Base-by-base conservation (phyloP, 257 asterid genomes). In the Thymus mandschuricus region DNA sequence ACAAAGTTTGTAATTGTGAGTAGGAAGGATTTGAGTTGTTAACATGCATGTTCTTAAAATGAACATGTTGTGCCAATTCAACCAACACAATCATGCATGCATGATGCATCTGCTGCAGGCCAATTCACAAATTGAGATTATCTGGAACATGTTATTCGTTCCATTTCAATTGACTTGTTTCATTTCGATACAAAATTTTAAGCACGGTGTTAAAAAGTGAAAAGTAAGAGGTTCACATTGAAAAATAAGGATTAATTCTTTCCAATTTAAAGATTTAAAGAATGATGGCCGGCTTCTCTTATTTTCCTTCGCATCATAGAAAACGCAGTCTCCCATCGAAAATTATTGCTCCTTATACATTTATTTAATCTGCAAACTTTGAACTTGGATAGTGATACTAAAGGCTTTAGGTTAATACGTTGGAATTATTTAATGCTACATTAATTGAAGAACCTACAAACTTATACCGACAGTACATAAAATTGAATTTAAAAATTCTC, bases 31-130 rank as follows among this genome's bases (percentile, higher is more conserved):
- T 59, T 59, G 27, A 34, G 64, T 59, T 34, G 44, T 11, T 59
- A 59, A 33, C 43, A 31, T 33, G 64, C 33, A 11, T 31, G 64
- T 21, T 10, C 40, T 57, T 57, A 10, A 57, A 57, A 29, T 57
- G 41, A 30, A 58, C 29, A 10, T 8, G 29, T 55, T 10, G 8
- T 30, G 62, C 5, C 0, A 60, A 12, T 34, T 35, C 29, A 4
- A 60, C 46, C 12, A 60, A 34, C 30, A 58, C 21, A 58, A 21
- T 58, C 63, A 58, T 57, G 62, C 48, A 38, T 60, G 66, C 66
- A 60, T 35, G 46, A 60, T 60, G 49, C 66, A 35, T 12, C 46
- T 34, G 6, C 48, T 60, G 48, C 29, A 35, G 66, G 65, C 65
- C 65, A 13, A 6, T 21, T 34, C 28, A 59, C 27, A 33, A 56